A percentile compares a stretch with the other conserved stretches of the same genome.
phyloP scores from a whole-genome alignment of 208 protist genomes.

The Herpetomonas samuelpessoai region DNA sequence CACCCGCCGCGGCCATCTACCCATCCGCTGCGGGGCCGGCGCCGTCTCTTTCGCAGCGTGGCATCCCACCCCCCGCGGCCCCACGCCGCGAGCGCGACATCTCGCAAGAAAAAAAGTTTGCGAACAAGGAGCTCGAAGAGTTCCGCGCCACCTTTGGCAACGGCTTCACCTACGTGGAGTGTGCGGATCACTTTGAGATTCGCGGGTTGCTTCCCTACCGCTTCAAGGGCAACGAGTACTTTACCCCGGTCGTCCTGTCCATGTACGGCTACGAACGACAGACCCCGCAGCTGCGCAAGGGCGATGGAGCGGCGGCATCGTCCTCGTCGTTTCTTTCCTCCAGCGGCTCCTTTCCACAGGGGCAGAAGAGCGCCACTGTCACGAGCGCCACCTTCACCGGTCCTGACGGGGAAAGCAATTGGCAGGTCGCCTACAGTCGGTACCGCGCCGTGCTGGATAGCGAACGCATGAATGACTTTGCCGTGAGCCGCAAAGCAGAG shows the following conservation, averaged over 20 bases:
- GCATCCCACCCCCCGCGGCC: background rate
- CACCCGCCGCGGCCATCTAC: background rate
- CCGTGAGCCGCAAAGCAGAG: constrained; percentile 54
- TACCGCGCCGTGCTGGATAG: constrained; percentile 61
- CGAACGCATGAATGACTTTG: constrained; percentile 33
- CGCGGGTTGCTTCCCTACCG: constrained; percentile 66
- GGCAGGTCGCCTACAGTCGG: constrained; percentile 22
- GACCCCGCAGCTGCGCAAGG: background rate
- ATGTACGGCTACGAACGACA: constrained; percentile 23
- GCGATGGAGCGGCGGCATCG: background rate
- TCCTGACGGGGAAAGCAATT: background rate
- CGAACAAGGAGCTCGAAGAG: constrained; percentile 38
- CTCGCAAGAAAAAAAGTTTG: constrained; percentile 11
- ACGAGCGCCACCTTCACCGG: background rate
- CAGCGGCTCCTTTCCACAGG: background rate
- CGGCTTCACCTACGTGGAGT: constrained; percentile 57
- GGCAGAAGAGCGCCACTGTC: background rate
- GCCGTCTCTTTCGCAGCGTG: background rate
- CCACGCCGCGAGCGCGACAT: constrained; percentile 34
- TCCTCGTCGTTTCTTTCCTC: background rate
- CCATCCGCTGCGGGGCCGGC: too few relatives aligned
- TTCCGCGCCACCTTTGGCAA: constrained; percentile 57
- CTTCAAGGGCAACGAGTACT: constrained; percentile 58
- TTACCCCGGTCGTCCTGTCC: constrained; percentile 70
- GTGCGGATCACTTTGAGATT: constrained; percentile 44